Evolutionary conservation across 257 asterid species (phyloP).

Genomic region (Cruciata laevipes): DNA sequence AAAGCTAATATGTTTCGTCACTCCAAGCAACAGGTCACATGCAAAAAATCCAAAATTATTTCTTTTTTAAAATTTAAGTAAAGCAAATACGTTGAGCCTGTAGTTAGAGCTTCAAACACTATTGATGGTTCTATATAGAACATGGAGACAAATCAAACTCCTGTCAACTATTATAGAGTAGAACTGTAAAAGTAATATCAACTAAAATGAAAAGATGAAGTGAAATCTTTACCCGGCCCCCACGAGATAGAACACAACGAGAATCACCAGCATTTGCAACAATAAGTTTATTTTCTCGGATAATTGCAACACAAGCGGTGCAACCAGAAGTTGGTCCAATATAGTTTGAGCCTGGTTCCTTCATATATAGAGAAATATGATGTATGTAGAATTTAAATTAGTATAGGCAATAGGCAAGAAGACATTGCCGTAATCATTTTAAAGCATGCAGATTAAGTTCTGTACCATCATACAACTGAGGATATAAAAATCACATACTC

Average conservation of each 20-base stretch:
- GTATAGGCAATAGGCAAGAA: background rate
- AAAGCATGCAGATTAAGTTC: background rate
- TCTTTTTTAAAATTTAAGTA: background rate
- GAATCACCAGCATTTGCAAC: slow-evolving; percentile 99
- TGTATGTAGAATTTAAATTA: background rate
- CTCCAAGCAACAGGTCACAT: background rate
- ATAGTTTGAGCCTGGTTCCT: slow-evolving; percentile 50
- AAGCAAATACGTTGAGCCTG: no score
- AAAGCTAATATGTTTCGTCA: background rate
- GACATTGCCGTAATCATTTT: background rate
- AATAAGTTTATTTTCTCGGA: slow-evolving; percentile 44
- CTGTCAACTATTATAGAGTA: background rate
- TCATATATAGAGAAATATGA: slow-evolving; percentile 21
- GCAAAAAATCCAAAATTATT: background rate
- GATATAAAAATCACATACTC: background rate
- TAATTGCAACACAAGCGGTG: slow-evolving; percentile 83
- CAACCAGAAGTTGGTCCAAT: slow-evolving; percentile 78
- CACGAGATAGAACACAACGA: slow-evolving; percentile 75
- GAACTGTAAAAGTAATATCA: background rate
- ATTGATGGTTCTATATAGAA: background rate
- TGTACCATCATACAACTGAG: background rate
- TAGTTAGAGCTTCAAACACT: background rate
- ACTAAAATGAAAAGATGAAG: background rate
- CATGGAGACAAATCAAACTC: background rate
- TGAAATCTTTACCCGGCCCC: slow-evolving; percentile 54